Conservation (phyloP, 176 grass and related monocot genomes). For the Oryza brachyantha region DNA sequence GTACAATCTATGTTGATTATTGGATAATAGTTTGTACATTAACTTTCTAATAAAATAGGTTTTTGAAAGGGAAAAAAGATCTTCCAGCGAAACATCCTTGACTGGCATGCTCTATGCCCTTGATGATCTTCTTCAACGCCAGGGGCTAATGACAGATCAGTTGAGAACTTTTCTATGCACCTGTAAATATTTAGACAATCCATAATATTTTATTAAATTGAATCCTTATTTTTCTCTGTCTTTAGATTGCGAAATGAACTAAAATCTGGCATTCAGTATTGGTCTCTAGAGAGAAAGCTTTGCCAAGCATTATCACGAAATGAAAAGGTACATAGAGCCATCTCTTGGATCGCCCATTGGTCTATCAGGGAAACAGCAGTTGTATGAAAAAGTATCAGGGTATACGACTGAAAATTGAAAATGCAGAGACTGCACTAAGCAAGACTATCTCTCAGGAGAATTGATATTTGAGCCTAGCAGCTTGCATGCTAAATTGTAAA, state of each 20-base stretch:
- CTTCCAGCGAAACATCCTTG: conserved; percentile 27
- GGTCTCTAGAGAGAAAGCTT: conserved; percentile 84
- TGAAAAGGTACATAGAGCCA: conserved; percentile 47
- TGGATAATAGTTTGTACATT: conserved; percentile 3
- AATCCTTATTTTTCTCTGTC: conserved; percentile 21
- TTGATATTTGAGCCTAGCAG: not conserved
- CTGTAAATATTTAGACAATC: conserved; percentile 19
- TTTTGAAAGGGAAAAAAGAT: conserved; percentile 19
- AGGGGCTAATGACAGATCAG: conserved; percentile 68
- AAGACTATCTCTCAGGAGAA: not conserved
- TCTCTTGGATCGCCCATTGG: conserved; percentile 22
- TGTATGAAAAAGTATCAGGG: not conserved
- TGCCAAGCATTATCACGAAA: conserved; percentile 64
- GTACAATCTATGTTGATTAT: not conserved
- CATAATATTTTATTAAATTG: not conserved
- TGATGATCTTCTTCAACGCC: conserved; percentile 50
- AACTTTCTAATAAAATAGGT: conserved; percentile 23
- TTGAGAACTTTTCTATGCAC: conserved; percentile 27
- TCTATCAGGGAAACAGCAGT: not conserved
- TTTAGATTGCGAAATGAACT: conserved; percentile 68
- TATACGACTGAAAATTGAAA: conserved; percentile 15
- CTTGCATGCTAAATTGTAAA: not conserved
- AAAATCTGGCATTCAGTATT: conserved; percentile 74
- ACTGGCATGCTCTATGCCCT: conserved; percentile 59
- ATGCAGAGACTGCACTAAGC: not conserved